These are phyloP conservation scores for Bruguiera sexangula DNA, from an alignment of 345 rosid species.

Conservation along the genomic window DNA sequence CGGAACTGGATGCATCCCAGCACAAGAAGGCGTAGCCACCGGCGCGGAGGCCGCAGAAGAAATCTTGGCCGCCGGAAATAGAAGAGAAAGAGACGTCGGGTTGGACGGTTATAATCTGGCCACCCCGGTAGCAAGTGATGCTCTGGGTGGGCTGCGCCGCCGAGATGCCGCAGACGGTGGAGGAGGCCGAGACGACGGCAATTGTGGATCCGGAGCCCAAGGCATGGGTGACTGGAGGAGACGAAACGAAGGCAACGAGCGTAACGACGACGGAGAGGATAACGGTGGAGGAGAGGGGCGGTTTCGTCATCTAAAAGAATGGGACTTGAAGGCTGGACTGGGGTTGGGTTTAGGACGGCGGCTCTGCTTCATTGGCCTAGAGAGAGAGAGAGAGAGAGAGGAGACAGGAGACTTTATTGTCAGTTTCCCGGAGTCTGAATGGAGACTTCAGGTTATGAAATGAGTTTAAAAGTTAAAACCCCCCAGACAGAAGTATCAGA, in stretches of 20 bases:
- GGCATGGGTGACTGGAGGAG: conserved; percentile 25
- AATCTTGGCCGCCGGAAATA: conserved; percentile 57
- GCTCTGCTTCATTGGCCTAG: conserved; percentile 47
- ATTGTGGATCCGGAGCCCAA: conserved; percentile 71
- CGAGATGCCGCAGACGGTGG: conserved; percentile 63
- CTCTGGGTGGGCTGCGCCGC: conserved; percentile 38
- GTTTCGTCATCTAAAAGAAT: conserved; percentile 50
- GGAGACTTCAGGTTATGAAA: no score
- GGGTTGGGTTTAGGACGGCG: conserved; percentile 10
- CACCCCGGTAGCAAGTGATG: conserved; percentile 45
- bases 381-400: conserved; percentile 12
- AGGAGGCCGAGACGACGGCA: conserved; percentile 52
- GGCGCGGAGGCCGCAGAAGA: conserved; percentile 65
- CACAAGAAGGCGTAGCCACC: conserved; percentile 62
- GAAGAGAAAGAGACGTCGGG: conserved; percentile 63
- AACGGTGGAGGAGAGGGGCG: conserved; percentile 6
- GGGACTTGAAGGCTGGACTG: conserved; percentile 25
- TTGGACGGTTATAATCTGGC: conserved; percentile 20
- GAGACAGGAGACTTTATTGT: not conserved
- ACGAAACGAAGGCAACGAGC: conserved; percentile 11
- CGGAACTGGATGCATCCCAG: conserved; percentile 40
- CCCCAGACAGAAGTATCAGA: no score
- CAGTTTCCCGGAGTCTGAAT: no score
- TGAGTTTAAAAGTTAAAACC: not conserved
- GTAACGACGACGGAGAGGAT: conserved; percentile 5